Conservation (phyloP, 148 eudicot species). For the Rhododendron kiyosumense region DNA sequence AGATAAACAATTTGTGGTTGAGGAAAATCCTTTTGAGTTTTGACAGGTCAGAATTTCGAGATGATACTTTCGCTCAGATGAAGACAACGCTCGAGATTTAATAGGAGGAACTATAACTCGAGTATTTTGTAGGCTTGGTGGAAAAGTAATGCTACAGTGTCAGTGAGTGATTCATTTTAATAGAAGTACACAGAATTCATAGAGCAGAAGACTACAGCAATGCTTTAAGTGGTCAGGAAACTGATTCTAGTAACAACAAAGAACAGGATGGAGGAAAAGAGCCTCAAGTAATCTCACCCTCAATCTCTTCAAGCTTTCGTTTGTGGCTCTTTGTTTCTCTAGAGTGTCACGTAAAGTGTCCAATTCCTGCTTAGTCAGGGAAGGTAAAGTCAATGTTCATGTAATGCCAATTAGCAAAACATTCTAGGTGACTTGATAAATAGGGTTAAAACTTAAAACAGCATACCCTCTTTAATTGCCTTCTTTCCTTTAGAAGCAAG, state of each 20-base stretch:
- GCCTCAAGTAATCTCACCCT: constrained; percentile 25
- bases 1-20: background rate
- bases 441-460: background rate
- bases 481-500: constrained; percentile 29
- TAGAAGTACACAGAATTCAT: background rate
- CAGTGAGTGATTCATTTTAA: background rate
- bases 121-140: background rate
- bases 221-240: background rate
- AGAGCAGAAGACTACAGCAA: background rate
- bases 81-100: background rate
- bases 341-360: constrained; percentile 21
- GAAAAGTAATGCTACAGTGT: background rate
- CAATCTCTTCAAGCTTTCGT: constrained; percentile 37
- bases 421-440: background rate
- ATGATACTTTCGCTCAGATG: background rate
- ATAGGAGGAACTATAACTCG: background rate
- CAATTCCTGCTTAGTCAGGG: constrained; percentile 25
- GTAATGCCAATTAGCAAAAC: background rate
- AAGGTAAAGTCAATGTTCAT: constrained; percentile 1
- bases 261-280: background rate
- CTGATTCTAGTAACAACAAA: background rate
- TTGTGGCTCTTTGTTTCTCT: constrained; percentile 27
- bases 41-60: background rate
- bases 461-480: constrained; percentile 33
- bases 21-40: background rate